A percentile compares a stretch with the other conserved stretches of the same genome.
Evolutionary conservation across 2,329 filamentous ascomycete genomes (phyloP).

Genomic region (Diaporthe caulivora): DNA sequence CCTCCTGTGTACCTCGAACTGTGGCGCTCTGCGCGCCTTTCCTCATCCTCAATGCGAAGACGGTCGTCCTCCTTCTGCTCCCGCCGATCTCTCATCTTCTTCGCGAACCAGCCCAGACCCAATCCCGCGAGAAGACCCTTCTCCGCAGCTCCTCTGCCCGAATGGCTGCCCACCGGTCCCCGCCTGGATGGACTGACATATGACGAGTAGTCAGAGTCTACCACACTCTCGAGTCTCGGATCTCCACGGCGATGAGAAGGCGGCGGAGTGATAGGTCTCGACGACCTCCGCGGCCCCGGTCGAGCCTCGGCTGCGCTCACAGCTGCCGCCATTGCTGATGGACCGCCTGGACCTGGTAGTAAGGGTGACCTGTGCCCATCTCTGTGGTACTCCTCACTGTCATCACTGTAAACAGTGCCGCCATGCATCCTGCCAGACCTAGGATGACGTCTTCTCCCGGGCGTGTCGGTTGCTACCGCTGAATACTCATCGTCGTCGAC

Average conservation of each 20-base stretch:
- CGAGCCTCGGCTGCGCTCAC: constrained; percentile 60
- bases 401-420: constrained; percentile 62
- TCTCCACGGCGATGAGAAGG: constrained; percentile 59
- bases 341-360: constrained; percentile 60
- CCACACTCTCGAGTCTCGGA: constrained; percentile 58
- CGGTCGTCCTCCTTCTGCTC: constrained; percentile 66
- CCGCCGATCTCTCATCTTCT: constrained; percentile 71
- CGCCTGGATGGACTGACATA: constrained; percentile 74
- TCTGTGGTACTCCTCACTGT: constrained; percentile 52
- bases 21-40: constrained; percentile 69
- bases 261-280: constrained; percentile 60
- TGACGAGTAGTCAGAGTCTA: constrained; percentile 70
- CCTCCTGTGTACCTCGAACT: constrained; percentile 79
- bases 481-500: constrained; percentile 72
- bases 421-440: constrained; percentile 45
- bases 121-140: constrained; percentile 72
- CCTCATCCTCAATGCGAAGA: constrained; percentile 61
- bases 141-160: constrained; percentile 60
- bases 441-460: constrained; percentile 60
- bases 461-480: constrained; percentile 72
- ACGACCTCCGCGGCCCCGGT: constrained; percentile 46
- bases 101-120: constrained; percentile 77
- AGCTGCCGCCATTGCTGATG: constrained; percentile 58
- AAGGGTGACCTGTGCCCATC: constrained; percentile 55
- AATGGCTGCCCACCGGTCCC: constrained; percentile 52